Evolutionary conservation across 2,329 filamentous ascomycete species (phyloP), one percentile per base, ranked within the genome.

Genomic region (Ceratocystis lukuohia): DNA sequence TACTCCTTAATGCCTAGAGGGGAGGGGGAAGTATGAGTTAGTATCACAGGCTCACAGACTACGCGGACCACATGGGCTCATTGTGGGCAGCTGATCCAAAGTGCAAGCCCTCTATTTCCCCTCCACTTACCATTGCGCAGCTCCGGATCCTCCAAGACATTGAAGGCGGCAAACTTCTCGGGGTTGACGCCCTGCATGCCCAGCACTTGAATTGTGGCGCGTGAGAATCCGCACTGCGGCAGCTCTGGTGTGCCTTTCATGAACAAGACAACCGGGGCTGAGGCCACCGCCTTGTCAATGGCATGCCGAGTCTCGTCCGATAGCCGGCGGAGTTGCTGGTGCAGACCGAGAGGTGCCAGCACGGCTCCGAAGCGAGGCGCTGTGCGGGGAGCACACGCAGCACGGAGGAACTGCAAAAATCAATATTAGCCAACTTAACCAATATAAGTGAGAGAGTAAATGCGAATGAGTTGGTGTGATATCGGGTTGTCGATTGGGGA

Each of bases 201-300:
- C 70, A 99, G 81, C 72, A 99, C 92, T 80, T 97, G 92, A 75
- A 99, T 96, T 74, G 84, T 91, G 65, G 93, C 93, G 72, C 92
- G 85, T 68, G 93, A 97, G 81, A 96, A 99, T 59, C 94, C 94
- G 77, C 94, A 99, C 77, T 96, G 92, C 22, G 94, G 94, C 69
- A 85, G 90, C 78, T 96, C 92, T 67, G 94, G 94, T 1, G 94
- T 97, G 68, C 94, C 94, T 80, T 99, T 96, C 91, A 96, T 96
- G 77, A 99, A 99, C 67, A 99, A 82, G 0, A 99, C 94, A 0
- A 99, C 93, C 1, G 93, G 93, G 0, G 92, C 88, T 0, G 91
- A 92, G 28, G 79, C 81, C 17, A 99, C 87, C 41, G 93, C 93
- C 75, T 91, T 90, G 76, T 96, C 90, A 72, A 99, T 99, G 30